These are phyloP conservation scores for Dothistroma septosporum DNA, from an alignment of 2,329 filamentous ascomycete species.

Conservation along the genomic window DNA sequence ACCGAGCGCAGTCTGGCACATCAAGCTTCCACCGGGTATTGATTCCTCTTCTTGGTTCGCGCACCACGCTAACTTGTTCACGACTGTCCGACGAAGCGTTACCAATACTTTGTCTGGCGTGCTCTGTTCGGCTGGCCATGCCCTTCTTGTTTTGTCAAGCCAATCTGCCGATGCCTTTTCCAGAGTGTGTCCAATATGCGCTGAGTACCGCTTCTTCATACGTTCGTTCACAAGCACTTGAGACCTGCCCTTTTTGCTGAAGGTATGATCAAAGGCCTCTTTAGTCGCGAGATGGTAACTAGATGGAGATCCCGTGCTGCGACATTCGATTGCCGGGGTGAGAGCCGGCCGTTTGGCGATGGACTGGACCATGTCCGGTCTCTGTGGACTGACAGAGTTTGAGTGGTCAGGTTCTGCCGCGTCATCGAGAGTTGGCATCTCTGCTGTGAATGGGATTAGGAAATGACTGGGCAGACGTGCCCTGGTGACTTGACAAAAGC, in stretches of 20 bases:
- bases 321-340: background rate
- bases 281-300: background rate
- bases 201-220: background rate
- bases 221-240: background rate
- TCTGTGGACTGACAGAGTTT: background rate
- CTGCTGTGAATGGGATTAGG: constrained; percentile 43
- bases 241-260: constrained; percentile 2
- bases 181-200: background rate
- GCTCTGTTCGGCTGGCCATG: background rate
- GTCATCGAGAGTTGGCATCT: background rate
- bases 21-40: background rate
- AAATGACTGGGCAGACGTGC: constrained; percentile 57
- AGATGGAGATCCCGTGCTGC: background rate
- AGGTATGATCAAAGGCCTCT: background rate
- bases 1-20: background rate
- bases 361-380: background rate
- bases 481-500: constrained; percentile 52
- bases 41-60: background rate
- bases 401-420: background rate
- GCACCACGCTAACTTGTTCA: background rate
- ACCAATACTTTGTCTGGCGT: background rate
- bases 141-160: background rate
- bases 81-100: background rate
- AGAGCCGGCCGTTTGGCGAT: background rate
- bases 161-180: background rate